Base-by-base conservation (phyloP, 2,329 filamentous ascomycete species). In the Ramularia endophylla region DNA sequence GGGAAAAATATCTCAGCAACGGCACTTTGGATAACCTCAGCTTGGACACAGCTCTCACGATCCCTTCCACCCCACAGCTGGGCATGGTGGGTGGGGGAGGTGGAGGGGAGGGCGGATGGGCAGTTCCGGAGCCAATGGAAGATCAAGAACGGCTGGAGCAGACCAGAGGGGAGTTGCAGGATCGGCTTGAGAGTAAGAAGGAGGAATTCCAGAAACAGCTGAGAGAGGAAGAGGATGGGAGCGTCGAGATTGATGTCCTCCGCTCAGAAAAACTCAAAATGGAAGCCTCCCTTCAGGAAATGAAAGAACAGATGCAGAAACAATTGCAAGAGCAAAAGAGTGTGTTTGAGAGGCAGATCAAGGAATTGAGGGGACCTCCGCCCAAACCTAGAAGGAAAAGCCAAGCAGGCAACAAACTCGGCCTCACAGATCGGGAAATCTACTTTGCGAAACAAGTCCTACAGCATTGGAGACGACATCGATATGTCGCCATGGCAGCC, bases 1-100 rank as follows among this genome's bases (percentile, higher is more conserved):
- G 92, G 38, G 92, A 98, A 55, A 97, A 97, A 59, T 97, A 97
- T 64, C 78, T 95, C 69, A 95, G 89, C 2, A 92, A 85, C 41
- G 90, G 90, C 2, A 61, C 90, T 0, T 75, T 97, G 39, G 92
- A 98, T 65, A 95, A 94, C 60, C 92, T 95, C 57, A 97, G 90
- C 2, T 73, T 98, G 12, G 92, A 98, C 61, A 98, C 92, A 1
- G 84, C 83, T 9, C 73, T 98, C 37, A 98, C 92, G 0, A 88
- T 95, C 74, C 92, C 92, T 2, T 94, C 88, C 0, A 97, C 90
- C 0, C 92, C 92, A 2, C 85, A 80, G 46, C 32, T n/a, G n/a
- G n/a, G n/a, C n/a, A n/a, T n/a, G n/a, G n/a, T n/a, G n/a, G n/a
- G n/a, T n/a, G n/a, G n/a, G n/a, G n/a, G n/a, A n/a, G n/a, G n/a